Conservation (phyloP, 2,329 filamentous ascomycete genomes). For the Botryotinia calthae region DNA sequence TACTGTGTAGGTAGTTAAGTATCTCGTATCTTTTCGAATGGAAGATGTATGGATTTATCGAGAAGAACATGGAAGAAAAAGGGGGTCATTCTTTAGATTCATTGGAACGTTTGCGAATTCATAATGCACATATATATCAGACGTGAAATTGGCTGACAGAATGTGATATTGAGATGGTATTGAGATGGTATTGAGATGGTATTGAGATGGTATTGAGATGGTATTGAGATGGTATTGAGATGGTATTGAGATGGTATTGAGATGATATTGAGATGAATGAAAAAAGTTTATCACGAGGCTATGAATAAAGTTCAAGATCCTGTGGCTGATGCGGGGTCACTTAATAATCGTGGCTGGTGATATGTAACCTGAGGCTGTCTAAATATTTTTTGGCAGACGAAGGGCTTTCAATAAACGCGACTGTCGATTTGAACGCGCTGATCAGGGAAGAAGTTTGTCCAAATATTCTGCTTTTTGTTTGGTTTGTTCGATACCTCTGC, state of each 20-base stretch:
- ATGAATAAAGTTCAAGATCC: neutral
- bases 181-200: neutral
- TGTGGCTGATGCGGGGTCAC: conserved; percentile 3
- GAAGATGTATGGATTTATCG: no score
- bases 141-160: neutral
- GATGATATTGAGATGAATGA: neutral
- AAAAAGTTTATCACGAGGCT: neutral
- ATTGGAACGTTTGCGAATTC: neutral
- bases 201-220: no score
- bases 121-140: neutral
- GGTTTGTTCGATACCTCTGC: conserved; percentile 10
- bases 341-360: conserved; percentile 1
- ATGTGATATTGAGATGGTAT: neutral
- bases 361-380: neutral
- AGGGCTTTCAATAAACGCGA: conserved; percentile 30
- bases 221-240: no score
- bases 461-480: conserved; percentile 10
- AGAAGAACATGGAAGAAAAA: neutral
- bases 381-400: conserved; percentile 25
- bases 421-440: conserved; percentile 28
- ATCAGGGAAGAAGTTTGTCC: conserved; percentile 20
- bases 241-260: neutral
- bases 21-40: no score
- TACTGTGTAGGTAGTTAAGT: neutral
- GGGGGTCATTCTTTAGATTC: neutral